Evolutionary conservation across 1,284 basidiomycete species (phyloP).

Genomic region (Sporisorium graminicola): DNA sequence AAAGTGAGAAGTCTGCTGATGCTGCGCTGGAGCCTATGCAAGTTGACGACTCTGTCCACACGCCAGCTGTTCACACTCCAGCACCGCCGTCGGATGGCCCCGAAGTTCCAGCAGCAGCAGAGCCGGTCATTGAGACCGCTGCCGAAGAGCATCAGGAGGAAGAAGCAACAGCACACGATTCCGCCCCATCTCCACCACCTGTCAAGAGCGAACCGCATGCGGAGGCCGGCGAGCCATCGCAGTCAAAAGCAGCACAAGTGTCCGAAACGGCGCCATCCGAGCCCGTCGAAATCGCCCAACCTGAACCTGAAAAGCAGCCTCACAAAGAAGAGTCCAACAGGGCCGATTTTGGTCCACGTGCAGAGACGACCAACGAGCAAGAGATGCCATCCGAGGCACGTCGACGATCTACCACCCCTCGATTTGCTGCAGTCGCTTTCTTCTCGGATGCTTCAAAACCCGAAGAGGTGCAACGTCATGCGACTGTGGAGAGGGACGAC

Average conservation of each 20-base stretch:
- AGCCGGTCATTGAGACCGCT: not conserved
- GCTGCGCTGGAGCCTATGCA: conserved; percentile 26
- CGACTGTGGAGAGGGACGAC: conserved; percentile 11
- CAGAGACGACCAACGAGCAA: not conserved
- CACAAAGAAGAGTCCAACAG: conserved; percentile 1
- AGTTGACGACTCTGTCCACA: conserved; percentile 32
- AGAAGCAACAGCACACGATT: not conserved
- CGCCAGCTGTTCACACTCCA: conserved; percentile 36
- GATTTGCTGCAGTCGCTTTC: not conserved
- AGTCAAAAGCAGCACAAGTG: not conserved
- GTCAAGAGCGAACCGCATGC: conserved; percentile 25
- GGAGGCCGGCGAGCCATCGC: conserved; percentile 6
- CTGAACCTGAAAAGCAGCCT: not conserved
- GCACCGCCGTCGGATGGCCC: conserved; percentile 21
- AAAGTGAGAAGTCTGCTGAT: conserved; percentile 5
- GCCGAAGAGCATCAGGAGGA: not conserved
- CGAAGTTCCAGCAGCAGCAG: conserved; percentile 3
- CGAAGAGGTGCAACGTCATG: conserved; percentile 10
- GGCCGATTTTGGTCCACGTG: not conserved
- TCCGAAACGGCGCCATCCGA: not conserved
- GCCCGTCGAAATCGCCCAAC: not conserved
- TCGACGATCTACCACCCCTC: conserved; percentile 12
- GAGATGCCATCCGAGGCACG: conserved; percentile 1
- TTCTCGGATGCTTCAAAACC: conserved; percentile 2
- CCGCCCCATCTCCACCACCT: not conserved